phyloP scores from a whole-genome alignment of 176 grass and related monocot species.

The Thalia dealbata region DNA sequence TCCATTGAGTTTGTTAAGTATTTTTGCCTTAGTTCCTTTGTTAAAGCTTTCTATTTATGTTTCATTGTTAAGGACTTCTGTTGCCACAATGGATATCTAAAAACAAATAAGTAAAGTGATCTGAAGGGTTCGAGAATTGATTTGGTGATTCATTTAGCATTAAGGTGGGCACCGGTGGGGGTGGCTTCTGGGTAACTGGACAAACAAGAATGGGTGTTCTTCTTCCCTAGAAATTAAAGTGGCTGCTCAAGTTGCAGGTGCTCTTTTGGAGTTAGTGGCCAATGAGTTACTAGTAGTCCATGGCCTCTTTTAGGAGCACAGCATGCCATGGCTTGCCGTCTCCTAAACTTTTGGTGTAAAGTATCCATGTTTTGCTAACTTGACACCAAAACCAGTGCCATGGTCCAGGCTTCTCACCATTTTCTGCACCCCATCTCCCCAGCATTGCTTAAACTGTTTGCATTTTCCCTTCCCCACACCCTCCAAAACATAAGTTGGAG shows the following conservation, averaged over 20 bases:
- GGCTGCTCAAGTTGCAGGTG: not conserved
- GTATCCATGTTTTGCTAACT: not conserved
- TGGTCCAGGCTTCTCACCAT: not conserved
- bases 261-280: not conserved
- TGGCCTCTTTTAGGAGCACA: not conserved
- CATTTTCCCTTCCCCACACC: not conserved
- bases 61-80: no score
- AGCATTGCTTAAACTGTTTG: not conserved
- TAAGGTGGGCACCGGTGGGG: not conserved
- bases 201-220: not conserved
- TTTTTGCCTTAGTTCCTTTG: no score
- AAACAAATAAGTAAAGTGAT: no score
- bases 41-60: no score
- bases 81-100: no score
- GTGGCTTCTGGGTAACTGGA: not conserved
- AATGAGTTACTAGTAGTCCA: slow-evolving; percentile 4
- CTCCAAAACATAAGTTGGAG: not conserved
- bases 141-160: not conserved
- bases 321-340: not conserved
- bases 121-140: no score
- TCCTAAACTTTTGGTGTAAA: not conserved
- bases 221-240: not conserved
- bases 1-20: no score
- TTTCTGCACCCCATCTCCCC: not conserved
- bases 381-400: not conserved